Conservation (phyloP, 192 early-diverging fungal species). For the Podila epicladia region DNA sequence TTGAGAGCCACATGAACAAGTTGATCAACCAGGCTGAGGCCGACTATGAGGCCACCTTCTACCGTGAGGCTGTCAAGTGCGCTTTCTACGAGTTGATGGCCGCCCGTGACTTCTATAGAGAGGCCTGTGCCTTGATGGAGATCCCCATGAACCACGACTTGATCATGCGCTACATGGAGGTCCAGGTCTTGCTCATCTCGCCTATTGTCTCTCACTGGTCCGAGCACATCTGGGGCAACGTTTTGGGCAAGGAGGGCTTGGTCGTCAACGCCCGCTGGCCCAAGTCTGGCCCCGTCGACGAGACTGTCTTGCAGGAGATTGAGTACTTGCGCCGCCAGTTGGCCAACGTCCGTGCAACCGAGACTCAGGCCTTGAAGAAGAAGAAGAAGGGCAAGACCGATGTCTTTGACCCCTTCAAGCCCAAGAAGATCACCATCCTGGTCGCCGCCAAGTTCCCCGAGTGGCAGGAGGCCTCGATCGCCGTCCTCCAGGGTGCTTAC, state of each 20-base stretch:
- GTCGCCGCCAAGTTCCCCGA: constrained; percentile 87
- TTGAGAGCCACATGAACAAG: constrained; percentile 89
- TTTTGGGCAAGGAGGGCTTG: constrained; percentile 75
- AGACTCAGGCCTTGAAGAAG: constrained; percentile 77
- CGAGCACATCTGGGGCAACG: constrained; percentile 87
- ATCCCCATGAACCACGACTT: constrained; percentile 85
- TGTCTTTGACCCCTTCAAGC: constrained; percentile 65
- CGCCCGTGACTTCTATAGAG: constrained; percentile 90
- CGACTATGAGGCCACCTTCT: constrained; percentile 84
- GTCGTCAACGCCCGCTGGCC: constrained; percentile 77
- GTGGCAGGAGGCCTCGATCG: constrained; percentile 87
- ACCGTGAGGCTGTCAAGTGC: constrained; percentile 91
- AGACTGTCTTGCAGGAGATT: constrained; percentile 74
- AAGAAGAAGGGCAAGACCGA: constrained; percentile 74
- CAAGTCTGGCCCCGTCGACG: constrained; percentile 68
- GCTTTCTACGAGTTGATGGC: constrained; percentile 92
- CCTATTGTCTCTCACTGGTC: constrained; percentile 96
- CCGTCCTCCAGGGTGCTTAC: constrained; percentile 56
- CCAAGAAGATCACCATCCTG: constrained; percentile 81
- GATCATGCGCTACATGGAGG: constrained; percentile 82
- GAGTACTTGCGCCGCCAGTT: constrained; percentile 83
- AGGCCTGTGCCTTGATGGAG: constrained; percentile 72
- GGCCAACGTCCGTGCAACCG: constrained; percentile 82
- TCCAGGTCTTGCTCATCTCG: constrained; percentile 85
- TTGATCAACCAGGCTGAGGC: constrained; percentile 72